A percentile compares a stretch with the other conserved stretches of the same genome.
These are phyloP conservation scores for Candida orba DNA, from an alignment of 805 yeast species.

Conservation along the genomic window DNA sequence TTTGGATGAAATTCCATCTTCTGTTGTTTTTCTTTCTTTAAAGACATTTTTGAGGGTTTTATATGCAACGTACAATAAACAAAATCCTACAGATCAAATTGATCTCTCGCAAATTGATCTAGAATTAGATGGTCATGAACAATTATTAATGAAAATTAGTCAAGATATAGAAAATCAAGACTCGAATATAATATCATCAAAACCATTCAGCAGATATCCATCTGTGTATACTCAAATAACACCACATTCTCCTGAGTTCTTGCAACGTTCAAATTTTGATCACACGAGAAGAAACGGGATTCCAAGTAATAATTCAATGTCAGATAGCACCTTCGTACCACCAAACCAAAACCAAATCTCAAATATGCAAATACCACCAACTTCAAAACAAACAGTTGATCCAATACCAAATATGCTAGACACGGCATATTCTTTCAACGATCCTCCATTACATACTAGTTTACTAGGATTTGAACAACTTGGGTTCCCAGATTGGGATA, in stretches of 20 bases:
- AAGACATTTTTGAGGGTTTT: slow-evolving; percentile 18
- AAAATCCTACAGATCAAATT: slow-evolving; percentile 2
- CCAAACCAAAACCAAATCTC: too few species aligned
- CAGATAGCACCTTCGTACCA: too few species aligned
- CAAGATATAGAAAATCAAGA: background rate
- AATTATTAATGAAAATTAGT: background rate
- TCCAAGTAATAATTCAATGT: too few species aligned
- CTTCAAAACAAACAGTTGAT: background rate
- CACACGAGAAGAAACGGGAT: background rate
- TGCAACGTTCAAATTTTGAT: background rate
- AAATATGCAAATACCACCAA: too few species aligned
- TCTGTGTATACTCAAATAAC: background rate
- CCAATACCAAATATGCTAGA: background rate
- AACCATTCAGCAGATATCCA: background rate
- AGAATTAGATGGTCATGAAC: slow-evolving; percentile 5
- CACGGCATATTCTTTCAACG: slow-evolving; percentile 3
- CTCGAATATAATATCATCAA: background rate
- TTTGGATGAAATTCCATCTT: slow-evolving; percentile 6
- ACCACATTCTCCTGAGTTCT: too few species aligned
- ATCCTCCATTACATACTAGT: slow-evolving; percentile 4
- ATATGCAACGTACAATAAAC: slow-evolving; percentile 14
- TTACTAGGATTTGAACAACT: slow-evolving; percentile 1
- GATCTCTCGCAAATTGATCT: slow-evolving; percentile 6
- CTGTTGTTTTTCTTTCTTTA: slow-evolving; percentile 10
- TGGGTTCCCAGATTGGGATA: slow-evolving; percentile 5